Evolutionary conservation across 148 eudicot genomes (phyloP).

Genomic region (Diospyros kaki): DNA sequence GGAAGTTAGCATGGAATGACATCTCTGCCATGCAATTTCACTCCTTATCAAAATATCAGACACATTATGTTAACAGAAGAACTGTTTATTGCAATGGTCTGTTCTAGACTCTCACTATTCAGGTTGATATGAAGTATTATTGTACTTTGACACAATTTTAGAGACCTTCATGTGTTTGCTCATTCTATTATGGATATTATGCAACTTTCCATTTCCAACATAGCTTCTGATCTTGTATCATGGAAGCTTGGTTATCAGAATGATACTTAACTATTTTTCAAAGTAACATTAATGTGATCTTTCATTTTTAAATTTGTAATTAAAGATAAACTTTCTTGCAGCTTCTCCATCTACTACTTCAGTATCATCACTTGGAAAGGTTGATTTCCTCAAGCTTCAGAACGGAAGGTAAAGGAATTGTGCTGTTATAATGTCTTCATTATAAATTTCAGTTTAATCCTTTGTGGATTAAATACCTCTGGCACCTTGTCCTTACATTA

Average conservation of each 20-base stretch:
- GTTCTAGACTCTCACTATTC: conserved; percentile 68
- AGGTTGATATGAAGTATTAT: conserved; percentile 32
- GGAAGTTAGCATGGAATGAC: conserved; percentile 70
- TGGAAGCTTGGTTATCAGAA: neutral
- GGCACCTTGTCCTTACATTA: neutral
- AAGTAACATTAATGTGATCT: neutral
- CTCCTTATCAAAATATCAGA: conserved; percentile 44
- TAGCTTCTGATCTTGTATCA: conserved; percentile 10
- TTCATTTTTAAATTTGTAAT: neutral
- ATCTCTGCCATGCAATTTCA: conserved; percentile 63
- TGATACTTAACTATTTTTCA: neutral
- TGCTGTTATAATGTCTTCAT: neutral
- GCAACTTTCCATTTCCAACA: neutral
- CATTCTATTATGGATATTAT: neutral
- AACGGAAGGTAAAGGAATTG: conserved; percentile 72
- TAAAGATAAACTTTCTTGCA: conserved; percentile 34
- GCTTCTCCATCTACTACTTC: conserved; percentile 60
- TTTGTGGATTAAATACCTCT: neutral
- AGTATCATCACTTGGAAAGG: conserved; percentile 44
- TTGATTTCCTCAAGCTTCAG: conserved; percentile 90
- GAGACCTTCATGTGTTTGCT: conserved; percentile 4
- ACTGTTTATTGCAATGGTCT: conserved; percentile 87
- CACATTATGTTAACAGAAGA: conserved; percentile 51
- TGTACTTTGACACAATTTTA: conserved; percentile 19
- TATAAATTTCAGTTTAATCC: neutral